Conservation (phyloP, 2,329 filamentous ascomycete genomes). For the Nigrospora oryzae region DNA sequence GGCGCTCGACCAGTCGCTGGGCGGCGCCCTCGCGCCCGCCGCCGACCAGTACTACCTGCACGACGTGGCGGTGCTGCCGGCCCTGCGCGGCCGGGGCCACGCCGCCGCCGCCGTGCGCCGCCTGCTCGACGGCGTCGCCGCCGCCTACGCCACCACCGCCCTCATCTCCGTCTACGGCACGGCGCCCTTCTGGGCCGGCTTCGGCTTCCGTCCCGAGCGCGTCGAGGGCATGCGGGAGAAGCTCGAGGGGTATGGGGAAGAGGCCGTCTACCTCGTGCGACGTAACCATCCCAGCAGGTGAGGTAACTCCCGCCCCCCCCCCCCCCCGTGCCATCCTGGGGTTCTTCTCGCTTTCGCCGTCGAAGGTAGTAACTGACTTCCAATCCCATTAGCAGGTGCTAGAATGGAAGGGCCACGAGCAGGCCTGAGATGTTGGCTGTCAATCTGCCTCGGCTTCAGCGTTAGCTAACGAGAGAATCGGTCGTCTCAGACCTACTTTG, state of each 20-base stretch:
- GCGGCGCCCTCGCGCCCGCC: conserved; percentile 14
- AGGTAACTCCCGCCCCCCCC: too few relatives aligned
- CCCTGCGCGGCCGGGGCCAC: conserved; percentile 15
- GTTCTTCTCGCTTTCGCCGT: too few relatives aligned
- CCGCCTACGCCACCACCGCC: conserved; percentile 14
- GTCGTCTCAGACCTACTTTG: too few relatives aligned
- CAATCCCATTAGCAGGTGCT: too few relatives aligned
- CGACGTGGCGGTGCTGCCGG: conserved; percentile 22
- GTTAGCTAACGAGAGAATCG: too few relatives aligned
- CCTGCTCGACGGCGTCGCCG: conserved; percentile 6
- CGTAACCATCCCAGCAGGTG: neutral
- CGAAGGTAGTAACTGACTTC: too few relatives aligned
- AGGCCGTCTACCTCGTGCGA: conserved; percentile 18
- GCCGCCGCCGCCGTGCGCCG: conserved; percentile 15
- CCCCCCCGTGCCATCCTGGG: too few relatives aligned
- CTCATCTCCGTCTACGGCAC: conserved; percentile 28
- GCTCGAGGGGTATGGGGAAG: conserved; percentile 21
- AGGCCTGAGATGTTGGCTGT: too few relatives aligned
- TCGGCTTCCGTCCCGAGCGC: conserved; percentile 17
- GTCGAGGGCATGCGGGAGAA: conserved; percentile 18
- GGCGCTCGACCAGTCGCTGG: conserved; percentile 19
- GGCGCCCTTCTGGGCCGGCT: conserved; percentile 20
- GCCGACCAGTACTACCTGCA: conserved; percentile 29
- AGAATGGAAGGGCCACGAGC: too few relatives aligned
- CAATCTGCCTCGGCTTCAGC: too few relatives aligned